Base-by-base conservation (phyloP, 306 rosid genomes). In the Quillaja saponaria region DNA sequence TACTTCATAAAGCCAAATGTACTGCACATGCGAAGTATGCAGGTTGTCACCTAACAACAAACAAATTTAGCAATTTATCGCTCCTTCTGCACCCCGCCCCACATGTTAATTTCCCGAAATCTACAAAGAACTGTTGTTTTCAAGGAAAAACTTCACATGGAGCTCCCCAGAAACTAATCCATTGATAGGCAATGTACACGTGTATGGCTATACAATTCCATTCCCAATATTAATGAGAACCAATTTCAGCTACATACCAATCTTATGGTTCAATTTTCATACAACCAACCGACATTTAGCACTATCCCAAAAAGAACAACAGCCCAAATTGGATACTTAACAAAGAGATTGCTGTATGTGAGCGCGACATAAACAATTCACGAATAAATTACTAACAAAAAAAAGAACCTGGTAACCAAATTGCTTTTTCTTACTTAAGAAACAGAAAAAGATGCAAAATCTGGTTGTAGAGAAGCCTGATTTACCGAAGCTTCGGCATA, bases 391-490 rank as follows among this genome's bases (percentile, higher is more conserved):
- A 28, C 50, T 34, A 37, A 52, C 45, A 14, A 42, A 61, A 64
- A 6, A 12, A 58, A 41, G 63, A 64, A 20, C n/a, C 15, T n/a
- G 6, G 6, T 10, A 62, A 65, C 25, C 4, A 53, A 25, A 15
- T 54, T 0, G 16, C 2, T 52, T 14, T 7, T 5, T n/a, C 1
- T 6, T 11, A 33, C 8, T 10, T 0, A 6, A 31, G 6, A 39
- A 2, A 39, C 2, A 14, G 45, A 31, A 34, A 58, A 18, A 63
- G 20, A 44, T 7, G n/a, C 16, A 13, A 71, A 46, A 92, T 96
- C 99, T 85, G 95, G 85, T 64, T 83, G 99, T 17, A 68, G 88
- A 69, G 96, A 83, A 31, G 95, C 99, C 58, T 92, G 99, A 71
- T 83, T 75, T 50, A 92, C 88, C n/a, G 95, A 92, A 28, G 96